Evolutionary conservation across 2,329 filamentous ascomycete genomes (phyloP), one percentile per base, ranked within the genome.

Genomic region (Mariannaea elegans): DNA sequence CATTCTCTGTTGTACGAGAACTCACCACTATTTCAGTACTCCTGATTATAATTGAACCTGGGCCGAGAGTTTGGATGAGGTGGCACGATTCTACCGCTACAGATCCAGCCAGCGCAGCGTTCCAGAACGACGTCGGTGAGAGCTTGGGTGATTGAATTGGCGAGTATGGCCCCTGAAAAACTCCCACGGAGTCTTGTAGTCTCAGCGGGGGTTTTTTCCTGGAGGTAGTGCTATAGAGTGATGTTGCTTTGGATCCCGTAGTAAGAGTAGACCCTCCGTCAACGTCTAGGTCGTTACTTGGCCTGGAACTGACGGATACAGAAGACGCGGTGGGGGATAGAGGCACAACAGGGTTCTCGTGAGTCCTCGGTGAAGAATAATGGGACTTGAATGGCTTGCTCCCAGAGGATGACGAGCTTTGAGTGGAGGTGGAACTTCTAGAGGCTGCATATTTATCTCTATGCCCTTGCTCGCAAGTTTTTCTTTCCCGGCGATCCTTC

Each of bases 401-500:
- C 12, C 21, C 16, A 7, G 41, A 44, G 6, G 21, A 24, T 16
- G 21, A 24, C 12, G 41, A 44, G 41, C 41, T 44, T 9, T 19
- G 21, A 24, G 41, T 44, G 7, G 41, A 44, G 12, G 21, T 44
- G 7, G 23, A 24, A 4, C 21, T 44, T 9, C 41, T n/a, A 2
- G 41, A 6, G 13, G 21, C 19, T 14, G 7, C 7, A 8, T 27
- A 7, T 19, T 29, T 29, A 6, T 44, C 41, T 12, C n/a, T 27
- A 5, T 44, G 41, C 6, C 13, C 14, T 24, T 19, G 41, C 21
- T 27, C 41, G n/a, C 19, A 10, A 9, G 13, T 44, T 39, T 65
- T 68, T 5, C 51, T 65, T 19, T 68, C 63, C 3, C 58, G 63
- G 24, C 60, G 63, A n/a, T 68, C 65, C 39, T 59, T 65, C 27